phyloP scores from a whole-genome alignment of 208 protist genomes.

The Leishmania gerbilli region DNA sequence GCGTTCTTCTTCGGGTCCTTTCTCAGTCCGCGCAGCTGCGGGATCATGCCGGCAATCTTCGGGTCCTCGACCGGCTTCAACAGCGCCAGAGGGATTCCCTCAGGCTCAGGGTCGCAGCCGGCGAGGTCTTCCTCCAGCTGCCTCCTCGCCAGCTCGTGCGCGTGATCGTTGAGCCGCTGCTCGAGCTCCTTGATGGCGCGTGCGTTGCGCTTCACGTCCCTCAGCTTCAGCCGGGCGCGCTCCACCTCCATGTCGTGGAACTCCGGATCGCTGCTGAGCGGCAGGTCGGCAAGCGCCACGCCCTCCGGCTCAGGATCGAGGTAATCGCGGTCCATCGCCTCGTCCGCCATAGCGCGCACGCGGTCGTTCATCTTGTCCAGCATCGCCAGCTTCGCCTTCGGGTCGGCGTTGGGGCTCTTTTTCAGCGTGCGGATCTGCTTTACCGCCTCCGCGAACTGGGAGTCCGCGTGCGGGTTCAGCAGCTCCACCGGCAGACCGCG shows the following conservation, averaged over 20 bases:
- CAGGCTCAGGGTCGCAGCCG: slow-evolving; percentile 52
- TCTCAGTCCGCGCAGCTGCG: slow-evolving; percentile 72
- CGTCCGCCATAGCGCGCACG: slow-evolving; percentile 48
- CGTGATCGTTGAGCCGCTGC: slow-evolving; percentile 70
- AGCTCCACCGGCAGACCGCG: slow-evolving; percentile 55
- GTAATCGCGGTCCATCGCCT: slow-evolving; percentile 60
- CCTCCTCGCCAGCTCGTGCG: slow-evolving; percentile 71
- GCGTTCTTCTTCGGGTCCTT: slow-evolving; percentile 40
- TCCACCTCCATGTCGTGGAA: slow-evolving; percentile 70
- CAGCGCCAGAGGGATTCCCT: slow-evolving; percentile 71
- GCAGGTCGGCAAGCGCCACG: slow-evolving; percentile 54
- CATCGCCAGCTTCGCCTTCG: slow-evolving; percentile 37
- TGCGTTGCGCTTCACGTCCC: slow-evolving; percentile 50
- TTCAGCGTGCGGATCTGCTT: slow-evolving; percentile 45
- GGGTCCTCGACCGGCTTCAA: slow-evolving; percentile 56
- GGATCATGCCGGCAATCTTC: slow-evolving; percentile 58
- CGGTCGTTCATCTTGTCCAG: slow-evolving; percentile 59
- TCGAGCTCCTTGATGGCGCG: slow-evolving; percentile 55
- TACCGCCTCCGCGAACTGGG: slow-evolving; percentile 55
- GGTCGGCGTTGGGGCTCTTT: slow-evolving; percentile 40
- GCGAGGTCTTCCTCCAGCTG: slow-evolving; percentile 61
- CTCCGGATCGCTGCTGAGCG: slow-evolving; percentile 46
- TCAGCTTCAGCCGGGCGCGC: slow-evolving; percentile 73
- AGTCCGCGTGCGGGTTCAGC: slow-evolving; percentile 63
- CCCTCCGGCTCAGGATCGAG: slow-evolving; percentile 72